A percentile compares a stretch with the other conserved stretches of the same genome.
Evolutionary conservation across 345 rosid genomes (phyloP).

Genomic region (Salix udensis): DNA sequence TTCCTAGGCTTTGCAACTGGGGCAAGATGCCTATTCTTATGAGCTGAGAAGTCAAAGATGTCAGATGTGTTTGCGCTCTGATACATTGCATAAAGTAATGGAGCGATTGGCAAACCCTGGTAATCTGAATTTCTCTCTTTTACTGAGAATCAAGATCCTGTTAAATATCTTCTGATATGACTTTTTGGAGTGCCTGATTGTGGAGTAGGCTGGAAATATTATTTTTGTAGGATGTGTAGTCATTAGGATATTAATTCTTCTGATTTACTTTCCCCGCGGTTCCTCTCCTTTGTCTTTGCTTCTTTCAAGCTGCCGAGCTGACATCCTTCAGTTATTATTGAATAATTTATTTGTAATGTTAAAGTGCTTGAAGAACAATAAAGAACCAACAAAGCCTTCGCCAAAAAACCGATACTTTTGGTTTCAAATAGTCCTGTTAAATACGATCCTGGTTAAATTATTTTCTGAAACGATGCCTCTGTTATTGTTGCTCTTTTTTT

Average conservation of each 20-base stretch:
- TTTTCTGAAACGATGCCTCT: not conserved
- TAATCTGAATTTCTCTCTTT: not conserved
- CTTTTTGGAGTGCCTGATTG: not conserved
- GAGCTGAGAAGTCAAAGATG: constrained; percentile 31
- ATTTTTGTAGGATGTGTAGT: not conserved
- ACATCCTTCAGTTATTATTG: not conserved
- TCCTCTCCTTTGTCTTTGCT: not conserved
- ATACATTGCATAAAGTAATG: constrained; percentile 31
- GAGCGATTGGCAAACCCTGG: constrained; percentile 32
- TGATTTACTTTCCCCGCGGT: not conserved
- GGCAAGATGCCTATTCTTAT: constrained; percentile 21
- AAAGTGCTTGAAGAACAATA: not conserved
- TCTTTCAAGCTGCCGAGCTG: not conserved
- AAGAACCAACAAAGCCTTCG: not conserved
- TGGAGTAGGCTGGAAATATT: not conserved
- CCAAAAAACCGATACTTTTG: not conserved
- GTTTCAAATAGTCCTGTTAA: not conserved
- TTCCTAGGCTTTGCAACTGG: constrained; percentile 32
- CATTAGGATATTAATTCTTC: not conserved
- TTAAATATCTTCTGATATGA: not conserved
- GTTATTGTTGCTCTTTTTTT: not conserved
- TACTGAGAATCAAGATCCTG: not conserved
- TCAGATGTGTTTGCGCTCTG: constrained; percentile 34
- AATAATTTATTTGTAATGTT: not conserved
- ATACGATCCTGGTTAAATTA: not conserved